Base-by-base conservation (phyloP, 1,284 basidiomycete genomes). In the Sanghuangporus baumii region DNA sequence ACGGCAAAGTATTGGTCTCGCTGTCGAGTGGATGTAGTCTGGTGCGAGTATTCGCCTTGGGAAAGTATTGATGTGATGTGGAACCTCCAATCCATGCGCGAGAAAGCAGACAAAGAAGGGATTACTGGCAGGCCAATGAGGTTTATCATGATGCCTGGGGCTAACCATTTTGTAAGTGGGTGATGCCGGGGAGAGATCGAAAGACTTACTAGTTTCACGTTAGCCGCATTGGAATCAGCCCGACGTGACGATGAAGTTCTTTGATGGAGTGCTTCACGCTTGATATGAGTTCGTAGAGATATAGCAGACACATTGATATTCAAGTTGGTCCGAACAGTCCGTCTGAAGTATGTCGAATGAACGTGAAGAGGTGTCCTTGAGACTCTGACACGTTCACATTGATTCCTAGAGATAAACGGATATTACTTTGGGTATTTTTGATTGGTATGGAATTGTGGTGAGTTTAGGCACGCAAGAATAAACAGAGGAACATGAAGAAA, bases 161-260 rank as follows among this genome's bases (percentile, higher is more conserved):
- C 57, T 16, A 68, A 67, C 52, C 67, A 68, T 59, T 65, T 68
- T 57, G 67, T 68, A 59, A 63, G 67, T 60, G n/a, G 5, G 31
- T 38, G 5, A 16, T 26, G 37, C 1, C n/a, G 26, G 26, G 9
- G 18, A 18, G 36, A 1, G 26, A n/a, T 37, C 14, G 36, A 23
- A 23, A 47, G 3, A 9, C n/a, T 11, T 3, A 47, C 18, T 2
- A 4, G 36, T 12, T 46, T 31, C 3, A 31, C 5, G 26, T 14
- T 9, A 60, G 34, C 23, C 31, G 12, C 47, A 54, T 51, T 64
- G 59, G 63, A 54, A 64, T 43, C 37, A 51, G 16, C 59, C 63
- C 1, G 63, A 64, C 46, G 52, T 40, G 36, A 57, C 63, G 0
- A 64, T 64, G 6, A 48, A 40, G 20, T 60, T 60, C 43, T 64